Conservation (phyloP, 2,329 filamentous ascomycete species). For the Shiraia sp. region DNA sequence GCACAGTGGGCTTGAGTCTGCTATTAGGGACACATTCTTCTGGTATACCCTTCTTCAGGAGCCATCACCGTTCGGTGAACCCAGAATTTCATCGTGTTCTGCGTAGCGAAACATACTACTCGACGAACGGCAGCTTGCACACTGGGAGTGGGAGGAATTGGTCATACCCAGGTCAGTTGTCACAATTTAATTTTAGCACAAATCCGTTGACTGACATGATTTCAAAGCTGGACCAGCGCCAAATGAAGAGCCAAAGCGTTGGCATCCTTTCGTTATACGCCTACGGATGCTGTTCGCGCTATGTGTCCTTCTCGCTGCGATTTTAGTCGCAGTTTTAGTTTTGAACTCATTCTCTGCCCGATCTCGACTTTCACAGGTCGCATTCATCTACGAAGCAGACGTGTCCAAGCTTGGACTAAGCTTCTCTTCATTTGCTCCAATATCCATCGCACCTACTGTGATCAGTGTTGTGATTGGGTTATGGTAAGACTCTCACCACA, state of each 20-base stretch:
- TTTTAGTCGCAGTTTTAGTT: constrained; percentile 10
- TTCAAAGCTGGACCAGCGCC: constrained; percentile 1
- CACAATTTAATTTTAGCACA: too few species aligned
- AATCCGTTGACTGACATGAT: background rate
- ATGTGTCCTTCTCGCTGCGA: constrained; percentile 5
- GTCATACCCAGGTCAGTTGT: background rate
- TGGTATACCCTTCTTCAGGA: constrained; percentile 5
- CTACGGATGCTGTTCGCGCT: constrained; percentile 13
- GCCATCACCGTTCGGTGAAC: constrained; percentile 9
- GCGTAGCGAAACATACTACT: constrained; percentile 12
- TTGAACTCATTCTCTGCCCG: constrained; percentile 11
- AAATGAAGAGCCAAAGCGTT: constrained; percentile 4
- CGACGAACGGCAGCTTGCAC: constrained; percentile 3
- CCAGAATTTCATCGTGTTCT: constrained; percentile 5
- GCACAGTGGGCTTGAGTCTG: constrained; percentile 14
- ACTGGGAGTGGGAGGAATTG: constrained; percentile 1
- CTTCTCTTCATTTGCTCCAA: constrained; percentile 21
- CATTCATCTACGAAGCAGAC: constrained; percentile 20
- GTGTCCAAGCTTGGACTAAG: constrained; percentile 13
- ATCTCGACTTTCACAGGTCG: constrained; percentile 20
- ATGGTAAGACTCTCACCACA: constrained; percentile 8
- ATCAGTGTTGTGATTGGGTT: constrained; percentile 17
- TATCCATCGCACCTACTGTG: constrained; percentile 25
- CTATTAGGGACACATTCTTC: constrained; percentile 5
- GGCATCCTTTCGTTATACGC: constrained; percentile 15